Conservation (phyloP, 106 monocot species). For the Dendrobium chrysotoxum region DNA sequence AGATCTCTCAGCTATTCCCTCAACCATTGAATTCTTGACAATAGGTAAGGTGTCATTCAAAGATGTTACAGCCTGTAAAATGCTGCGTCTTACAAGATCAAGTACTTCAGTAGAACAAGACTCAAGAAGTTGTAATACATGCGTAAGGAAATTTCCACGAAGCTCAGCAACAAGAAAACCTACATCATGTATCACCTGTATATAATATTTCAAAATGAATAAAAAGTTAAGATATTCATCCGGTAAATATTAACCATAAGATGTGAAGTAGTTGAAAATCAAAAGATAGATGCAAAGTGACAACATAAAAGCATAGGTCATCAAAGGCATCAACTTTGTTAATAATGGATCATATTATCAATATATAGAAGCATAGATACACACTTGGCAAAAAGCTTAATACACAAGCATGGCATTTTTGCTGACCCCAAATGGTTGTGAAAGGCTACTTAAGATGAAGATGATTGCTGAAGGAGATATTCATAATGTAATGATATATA, state of each 20-base stretch:
- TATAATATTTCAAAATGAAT: constrained; percentile 8
- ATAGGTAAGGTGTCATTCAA: constrained; percentile 46
- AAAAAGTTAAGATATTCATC: not conserved
- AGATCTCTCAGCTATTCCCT: constrained; percentile 68
- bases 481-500: not conserved
- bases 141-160: constrained; percentile 36
- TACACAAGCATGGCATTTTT: not conserved
- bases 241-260: not conserved
- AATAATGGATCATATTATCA: not conserved
- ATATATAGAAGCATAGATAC: not conserved
- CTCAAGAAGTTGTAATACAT: constrained; percentile 47
- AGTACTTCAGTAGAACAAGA: constrained; percentile 64
- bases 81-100: constrained; percentile 64
- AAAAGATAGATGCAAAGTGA: not conserved
- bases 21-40: constrained; percentile 63
- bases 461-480: not conserved
- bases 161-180: constrained; percentile 42
- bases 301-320: not conserved
- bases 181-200: constrained; percentile 91
- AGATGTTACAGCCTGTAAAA: constrained; percentile 48
- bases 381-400: not conserved
- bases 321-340: not conserved
- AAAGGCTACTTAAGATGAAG: not conserved
- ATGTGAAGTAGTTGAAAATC: not conserved
- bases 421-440: not conserved